Evolutionary conservation across 2,329 filamentous ascomycete genomes (phyloP), one percentile per base, ranked within the genome.

Genomic region (Apiospora rasikravindrae): DNA sequence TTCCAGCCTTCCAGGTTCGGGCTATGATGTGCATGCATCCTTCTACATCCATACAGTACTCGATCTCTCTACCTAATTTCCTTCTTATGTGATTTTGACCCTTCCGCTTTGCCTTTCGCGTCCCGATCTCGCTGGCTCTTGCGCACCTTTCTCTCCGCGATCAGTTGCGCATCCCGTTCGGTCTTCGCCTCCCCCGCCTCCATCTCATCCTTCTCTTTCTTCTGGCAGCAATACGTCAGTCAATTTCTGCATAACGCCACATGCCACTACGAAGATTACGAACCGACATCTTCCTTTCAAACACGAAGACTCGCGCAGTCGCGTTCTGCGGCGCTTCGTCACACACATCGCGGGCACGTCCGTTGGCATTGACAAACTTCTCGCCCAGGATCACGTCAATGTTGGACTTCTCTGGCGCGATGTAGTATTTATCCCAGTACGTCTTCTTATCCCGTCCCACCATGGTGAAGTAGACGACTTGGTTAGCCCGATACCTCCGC

Each of bases 301-400:
- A 1, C 29, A 37, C 16, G 19, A 64, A 40, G 0, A 37, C 29
- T 2, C 8, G 57, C 29, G 29, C 57, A n/a, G 57, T 7, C 0
- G 29, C 29, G 2, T 19, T 8, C 1, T 37, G 29, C 5, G 57
- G 57, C 8, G 16, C 29, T 4, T 2, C 8, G 1, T 64, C 19
- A 44, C 71, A 72, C 8, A 71, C 67, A 24, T 69, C 66, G 1
- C 45, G 51, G 6, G 70, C 70, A 0, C 66, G 37, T 6, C 70
- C 70, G 40, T 69, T 26, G 2, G 14, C 3, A 44, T 69, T 40
- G 24, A 71, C 70, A 16, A 71, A 71, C 14, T 49, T 37, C 4
- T 69, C 51, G 33, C 70, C 70, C 19, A 71, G 70, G 7, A 71
- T 26, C 33, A 69, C 40, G n/a, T 71, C 70, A 11, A 69, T 64